Conservation (phyloP, 495 filamentous ascomycete genomes). For the Echria macrotheca region DNA sequence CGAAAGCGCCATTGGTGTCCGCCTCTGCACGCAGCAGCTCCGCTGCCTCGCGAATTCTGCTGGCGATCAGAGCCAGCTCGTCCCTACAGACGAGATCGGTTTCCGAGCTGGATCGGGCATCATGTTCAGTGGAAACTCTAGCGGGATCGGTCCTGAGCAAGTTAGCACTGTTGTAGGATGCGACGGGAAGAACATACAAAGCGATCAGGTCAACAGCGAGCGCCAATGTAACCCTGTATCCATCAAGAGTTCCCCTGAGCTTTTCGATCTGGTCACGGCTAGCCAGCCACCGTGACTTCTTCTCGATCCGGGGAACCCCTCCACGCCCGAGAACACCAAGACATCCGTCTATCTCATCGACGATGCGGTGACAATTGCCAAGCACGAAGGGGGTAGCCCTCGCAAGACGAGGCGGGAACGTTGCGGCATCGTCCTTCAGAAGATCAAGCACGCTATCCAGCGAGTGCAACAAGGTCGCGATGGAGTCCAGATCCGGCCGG, state of each 20-base stretch:
- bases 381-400: slow-evolving; percentile 34
- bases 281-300: slow-evolving; percentile 35
- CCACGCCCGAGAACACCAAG: slow-evolving; percentile 25
- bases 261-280: slow-evolving; percentile 30
- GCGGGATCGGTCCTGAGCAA: neutral
- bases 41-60: slow-evolving; percentile 12
- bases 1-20: slow-evolving; percentile 28
- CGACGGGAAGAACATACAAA: slow-evolving; percentile 22
- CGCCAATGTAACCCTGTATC: slow-evolving; percentile 35
- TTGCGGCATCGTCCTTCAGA: slow-evolving; percentile 38
- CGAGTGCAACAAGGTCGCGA: slow-evolving; percentile 46
- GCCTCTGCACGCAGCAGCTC: slow-evolving; percentile 20
- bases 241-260: slow-evolving; percentile 31
- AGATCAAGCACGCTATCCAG: slow-evolving; percentile 40
- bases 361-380: slow-evolving; percentile 27
- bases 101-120: neutral
- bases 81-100: slow-evolving; percentile 1
- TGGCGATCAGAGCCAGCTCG: slow-evolving; percentile 12
- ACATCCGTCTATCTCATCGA: slow-evolving; percentile 31
- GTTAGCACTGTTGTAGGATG: neutral
- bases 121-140: neutral
- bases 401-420: slow-evolving; percentile 34
- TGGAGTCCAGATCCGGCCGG: slow-evolving; percentile 38
- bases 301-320: slow-evolving; percentile 33
- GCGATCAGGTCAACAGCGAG: slow-evolving; percentile 38